Conservation (phyloP, 2,329 filamentous ascomycete genomes). For the Beauveria brongniartii region DNA sequence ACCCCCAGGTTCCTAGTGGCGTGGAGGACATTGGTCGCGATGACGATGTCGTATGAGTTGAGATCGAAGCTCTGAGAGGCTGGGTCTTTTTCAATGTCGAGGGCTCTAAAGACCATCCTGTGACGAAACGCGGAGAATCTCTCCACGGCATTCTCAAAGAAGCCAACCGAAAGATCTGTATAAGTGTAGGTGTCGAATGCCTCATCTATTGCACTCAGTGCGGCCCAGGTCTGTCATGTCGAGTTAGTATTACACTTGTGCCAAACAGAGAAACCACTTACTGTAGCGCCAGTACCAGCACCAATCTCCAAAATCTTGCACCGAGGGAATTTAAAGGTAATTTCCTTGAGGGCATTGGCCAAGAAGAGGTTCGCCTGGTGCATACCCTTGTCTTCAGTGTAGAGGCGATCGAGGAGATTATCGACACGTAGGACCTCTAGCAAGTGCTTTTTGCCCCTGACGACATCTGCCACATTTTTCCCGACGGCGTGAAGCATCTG, state of each 20-base stretch:
- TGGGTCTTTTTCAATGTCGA: slow-evolving; percentile 14
- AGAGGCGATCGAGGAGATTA: slow-evolving; percentile 13
- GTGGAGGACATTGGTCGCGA: slow-evolving; percentile 31
- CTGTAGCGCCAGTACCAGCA: slow-evolving; percentile 7
- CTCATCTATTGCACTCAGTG: not conserved
- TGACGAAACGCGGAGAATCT: not conserved
- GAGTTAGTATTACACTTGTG: not conserved
- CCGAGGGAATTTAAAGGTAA: slow-evolving; percentile 11
- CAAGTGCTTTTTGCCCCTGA: slow-evolving; percentile 11
- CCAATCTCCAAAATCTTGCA: slow-evolving; percentile 12
- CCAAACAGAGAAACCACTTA: not conserved
- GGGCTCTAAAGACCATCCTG: not conserved
- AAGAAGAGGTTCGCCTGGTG: slow-evolving; percentile 11
- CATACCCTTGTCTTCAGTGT: slow-evolving; percentile 12
- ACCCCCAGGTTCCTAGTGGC: slow-evolving; percentile 21
- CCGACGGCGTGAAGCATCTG: slow-evolving; percentile 13
- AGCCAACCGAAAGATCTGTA: not conserved
- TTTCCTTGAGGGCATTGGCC: slow-evolving; percentile 10
- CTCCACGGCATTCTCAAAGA: not conserved
- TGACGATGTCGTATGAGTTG: slow-evolving; percentile 28
- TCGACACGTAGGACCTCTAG: slow-evolving; percentile 13
- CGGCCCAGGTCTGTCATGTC: not conserved
- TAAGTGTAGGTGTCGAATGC: not conserved
- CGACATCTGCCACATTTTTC: slow-evolving; percentile 9
- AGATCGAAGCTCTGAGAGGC: slow-evolving; percentile 23